These are phyloP conservation scores for Hypoxylon sp. DNA, from an alignment of 2,329 filamentous ascomycete genomes.

Conservation along the genomic window DNA sequence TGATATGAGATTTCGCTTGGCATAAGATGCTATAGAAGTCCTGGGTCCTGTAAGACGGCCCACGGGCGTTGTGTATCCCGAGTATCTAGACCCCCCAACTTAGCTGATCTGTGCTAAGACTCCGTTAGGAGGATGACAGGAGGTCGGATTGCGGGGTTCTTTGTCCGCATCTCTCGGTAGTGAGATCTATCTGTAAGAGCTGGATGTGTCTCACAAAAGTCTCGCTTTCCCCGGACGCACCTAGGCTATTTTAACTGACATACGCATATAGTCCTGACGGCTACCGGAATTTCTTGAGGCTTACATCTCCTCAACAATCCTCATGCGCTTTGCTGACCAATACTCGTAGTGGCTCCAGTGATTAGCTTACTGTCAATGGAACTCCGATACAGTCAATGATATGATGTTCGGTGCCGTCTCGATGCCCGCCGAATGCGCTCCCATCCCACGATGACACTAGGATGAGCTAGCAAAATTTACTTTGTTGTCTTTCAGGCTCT, in stretches of 20 bases:
- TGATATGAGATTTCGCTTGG: slow-evolving; percentile 9
- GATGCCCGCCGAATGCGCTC: not conserved
- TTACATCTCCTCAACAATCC: not conserved
- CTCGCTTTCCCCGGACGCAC: slow-evolving; percentile 1
- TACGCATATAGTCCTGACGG: not conserved
- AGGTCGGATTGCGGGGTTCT: slow-evolving; percentile 3
- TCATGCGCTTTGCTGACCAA: not conserved
- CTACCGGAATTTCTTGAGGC: not conserved
- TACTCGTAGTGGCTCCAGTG: not conserved
- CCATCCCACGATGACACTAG: slow-evolving; percentile 2
- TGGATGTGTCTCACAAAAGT: not conserved
- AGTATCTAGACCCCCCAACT: slow-evolving; percentile 8
- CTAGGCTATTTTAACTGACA: slow-evolving; percentile 11
- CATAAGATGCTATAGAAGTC: not conserved
- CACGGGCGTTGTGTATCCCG: slow-evolving; percentile 26
- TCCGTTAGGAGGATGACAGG: slow-evolving; percentile 7
- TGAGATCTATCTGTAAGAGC: slow-evolving; percentile 1
- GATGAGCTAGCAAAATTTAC: slow-evolving; percentile 2
- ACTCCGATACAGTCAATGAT: not conserved
- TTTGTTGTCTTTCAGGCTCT: slow-evolving; percentile 3
- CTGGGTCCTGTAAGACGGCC: slow-evolving; percentile 11
- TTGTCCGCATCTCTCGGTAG: slow-evolving; percentile 4
- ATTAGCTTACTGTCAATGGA: not conserved
- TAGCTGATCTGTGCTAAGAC: slow-evolving; percentile 7
- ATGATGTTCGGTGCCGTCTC: not conserved